phyloP scores from a whole-genome alignment of 2,329 filamentous ascomycete species.

The Lizonia empirigonia region DNA sequence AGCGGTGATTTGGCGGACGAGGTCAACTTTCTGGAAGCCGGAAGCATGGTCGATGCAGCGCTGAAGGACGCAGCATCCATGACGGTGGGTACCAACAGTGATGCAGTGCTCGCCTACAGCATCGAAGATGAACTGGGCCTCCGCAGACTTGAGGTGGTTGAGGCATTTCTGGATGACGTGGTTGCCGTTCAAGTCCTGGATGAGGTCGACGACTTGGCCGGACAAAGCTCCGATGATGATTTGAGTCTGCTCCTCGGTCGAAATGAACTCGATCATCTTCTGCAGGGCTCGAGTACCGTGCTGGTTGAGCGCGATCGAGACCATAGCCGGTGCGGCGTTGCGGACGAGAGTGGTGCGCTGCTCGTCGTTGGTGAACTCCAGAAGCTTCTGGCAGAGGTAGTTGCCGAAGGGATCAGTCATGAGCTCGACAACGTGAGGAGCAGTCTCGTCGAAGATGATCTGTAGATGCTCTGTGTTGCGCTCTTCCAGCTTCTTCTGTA shows the following conservation, averaged over 20 bases:
- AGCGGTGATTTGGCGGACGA: constrained; percentile 85
- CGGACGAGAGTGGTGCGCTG: constrained; percentile 92
- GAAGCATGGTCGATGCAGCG: constrained; percentile 97
- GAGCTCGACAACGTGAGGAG: constrained; percentile 90
- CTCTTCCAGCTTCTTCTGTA: constrained; percentile 97
- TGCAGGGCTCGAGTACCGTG: constrained; percentile 95
- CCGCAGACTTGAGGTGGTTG: constrained; percentile 82
- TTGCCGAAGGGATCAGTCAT: constrained; percentile 99
- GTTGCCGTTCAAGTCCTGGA: constrained; percentile 97
- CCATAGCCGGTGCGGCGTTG: constrained; percentile 85
- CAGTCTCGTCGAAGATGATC: constrained; percentile 93
- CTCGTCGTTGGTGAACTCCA: constrained; percentile 93
- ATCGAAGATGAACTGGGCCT: constrained; percentile 96
- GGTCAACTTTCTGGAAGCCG: constrained; percentile 82
- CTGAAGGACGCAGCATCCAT: constrained; percentile 97
- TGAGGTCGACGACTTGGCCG: constrained; percentile 86
- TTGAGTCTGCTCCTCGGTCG: constrained; percentile 69
- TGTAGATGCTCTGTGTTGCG: constrained; percentile 81
- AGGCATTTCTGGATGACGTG: constrained; percentile 99
- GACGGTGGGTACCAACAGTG: constrained; percentile 92
- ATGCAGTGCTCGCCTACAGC: constrained; percentile 87
- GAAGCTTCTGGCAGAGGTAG: constrained; percentile 97
- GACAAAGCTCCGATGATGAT: constrained; percentile 86
- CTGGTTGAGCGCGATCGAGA: constrained; percentile 93
- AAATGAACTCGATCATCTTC: constrained; percentile 99